Evolutionary conservation across 208 protist genomes (phyloP).

Genomic region (Trypanosoma theileri): DNA sequence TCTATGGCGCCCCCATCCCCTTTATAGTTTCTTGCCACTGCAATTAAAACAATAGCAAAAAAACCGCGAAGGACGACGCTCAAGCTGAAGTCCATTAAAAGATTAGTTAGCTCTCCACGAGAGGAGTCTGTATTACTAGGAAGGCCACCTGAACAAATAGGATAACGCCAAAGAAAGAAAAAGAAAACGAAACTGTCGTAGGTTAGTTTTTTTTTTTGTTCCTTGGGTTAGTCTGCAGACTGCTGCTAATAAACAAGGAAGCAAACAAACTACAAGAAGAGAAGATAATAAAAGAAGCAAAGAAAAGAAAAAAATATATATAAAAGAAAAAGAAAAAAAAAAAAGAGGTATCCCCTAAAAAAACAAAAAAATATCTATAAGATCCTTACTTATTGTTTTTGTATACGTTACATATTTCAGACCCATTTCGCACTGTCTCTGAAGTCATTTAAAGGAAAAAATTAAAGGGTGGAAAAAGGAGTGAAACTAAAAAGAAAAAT

Average conservation of each 20-base stretch:
- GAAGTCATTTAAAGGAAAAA: slow-evolving; percentile 2
- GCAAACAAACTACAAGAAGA: neutral
- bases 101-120: slow-evolving; percentile 9
- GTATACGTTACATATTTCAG: neutral
- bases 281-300: neutral
- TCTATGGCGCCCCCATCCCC: neutral
- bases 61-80: neutral
- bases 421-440: neutral
- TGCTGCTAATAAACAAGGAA: neutral
- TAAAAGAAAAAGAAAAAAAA: too few relatives aligned
- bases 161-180: neutral
- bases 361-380: too few relatives aligned
- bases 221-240: too few relatives aligned
- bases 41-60: slow-evolving; percentile 2
- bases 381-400: too few relatives aligned
- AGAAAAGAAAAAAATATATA: too few relatives aligned
- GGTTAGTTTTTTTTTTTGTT: neutral
- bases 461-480: slow-evolving; percentile 21
- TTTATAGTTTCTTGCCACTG: slow-evolving; percentile 9
- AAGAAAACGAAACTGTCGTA: neutral
- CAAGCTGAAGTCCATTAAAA: slow-evolving; percentile 21
- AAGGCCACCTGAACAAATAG: slow-evolving; percentile 4
- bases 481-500: neutral
- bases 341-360: too few relatives aligned
- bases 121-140: slow-evolving; percentile 4